A percentile compares a stretch with the other conserved stretches of the same genome.
phyloP scores from a whole-genome alignment of 2,329 filamentous ascomycete species.

The Shiraia bambusicola region DNA sequence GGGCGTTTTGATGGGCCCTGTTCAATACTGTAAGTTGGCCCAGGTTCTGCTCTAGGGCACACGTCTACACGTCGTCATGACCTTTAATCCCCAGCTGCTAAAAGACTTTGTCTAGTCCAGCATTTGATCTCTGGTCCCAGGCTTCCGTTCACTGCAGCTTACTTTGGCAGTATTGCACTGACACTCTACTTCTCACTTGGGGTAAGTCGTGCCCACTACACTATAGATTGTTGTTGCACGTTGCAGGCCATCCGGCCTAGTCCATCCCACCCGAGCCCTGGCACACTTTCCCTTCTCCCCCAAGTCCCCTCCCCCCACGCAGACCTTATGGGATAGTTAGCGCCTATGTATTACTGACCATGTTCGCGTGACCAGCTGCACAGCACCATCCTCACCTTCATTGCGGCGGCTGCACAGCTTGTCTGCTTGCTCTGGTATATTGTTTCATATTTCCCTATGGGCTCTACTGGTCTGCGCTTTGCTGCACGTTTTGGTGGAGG shows the following conservation, averaged over 20 bases:
- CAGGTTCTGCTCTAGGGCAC: slow-evolving; percentile 13
- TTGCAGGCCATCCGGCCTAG: slow-evolving; percentile 29
- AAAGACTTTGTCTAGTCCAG: slow-evolving; percentile 50
- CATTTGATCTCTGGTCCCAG: slow-evolving; percentile 83
- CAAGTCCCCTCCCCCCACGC: slow-evolving; percentile 27
- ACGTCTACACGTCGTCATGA: slow-evolving; percentile 8
- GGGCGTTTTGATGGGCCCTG: slow-evolving; percentile 90
- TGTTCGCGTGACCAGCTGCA: slow-evolving; percentile 58
- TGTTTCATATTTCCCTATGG: slow-evolving; percentile 98
- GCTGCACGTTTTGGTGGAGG: slow-evolving; percentile 83
- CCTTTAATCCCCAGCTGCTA: no score
- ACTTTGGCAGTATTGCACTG: slow-evolving; percentile 88
- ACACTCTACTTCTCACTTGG: slow-evolving; percentile 91
- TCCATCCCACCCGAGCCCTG: slow-evolving; percentile 28
- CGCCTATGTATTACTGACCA: slow-evolving; percentile 39
- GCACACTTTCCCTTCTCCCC: slow-evolving; percentile 8
- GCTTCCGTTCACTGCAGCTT: slow-evolving; percentile 88
- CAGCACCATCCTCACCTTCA: slow-evolving; percentile 79
- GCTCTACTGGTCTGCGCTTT: slow-evolving; percentile 80
- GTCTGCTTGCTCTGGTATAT: slow-evolving; percentile 87
- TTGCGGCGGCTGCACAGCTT: slow-evolving; percentile 82
- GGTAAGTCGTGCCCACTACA: slow-evolving; percentile 60
- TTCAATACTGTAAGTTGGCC: slow-evolving; percentile 62
- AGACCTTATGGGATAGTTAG: slow-evolving; percentile 36
- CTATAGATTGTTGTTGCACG: slow-evolving; percentile 15